Percentiles rank a stretch among this genome's conserved stretches.
Conservation (phyloP, 768 basidiomycete species). For the Tylopilus subfusipes region DNA sequence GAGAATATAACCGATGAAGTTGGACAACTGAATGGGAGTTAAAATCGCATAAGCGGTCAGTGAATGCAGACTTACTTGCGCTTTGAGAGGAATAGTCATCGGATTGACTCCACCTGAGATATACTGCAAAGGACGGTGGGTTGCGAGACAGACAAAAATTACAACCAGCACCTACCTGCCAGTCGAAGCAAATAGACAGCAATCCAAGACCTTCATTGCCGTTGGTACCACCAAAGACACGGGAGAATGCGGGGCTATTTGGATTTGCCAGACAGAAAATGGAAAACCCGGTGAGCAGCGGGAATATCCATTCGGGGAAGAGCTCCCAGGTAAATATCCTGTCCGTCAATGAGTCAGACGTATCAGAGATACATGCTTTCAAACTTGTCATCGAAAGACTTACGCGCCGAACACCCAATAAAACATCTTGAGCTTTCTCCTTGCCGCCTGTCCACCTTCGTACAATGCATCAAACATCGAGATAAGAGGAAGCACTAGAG, state of each 20-base stretch:
- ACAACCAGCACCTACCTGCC: slow-evolving; percentile 31
- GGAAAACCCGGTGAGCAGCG: slow-evolving; percentile 59
- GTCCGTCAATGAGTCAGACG: slow-evolving; percentile 9
- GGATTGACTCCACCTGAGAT: slow-evolving; percentile 39
- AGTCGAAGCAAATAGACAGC: slow-evolving; percentile 60
- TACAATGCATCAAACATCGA: slow-evolving; percentile 37
- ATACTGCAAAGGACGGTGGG: slow-evolving; percentile 15
- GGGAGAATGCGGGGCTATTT: slow-evolving; percentile 27
- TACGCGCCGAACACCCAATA: slow-evolving; percentile 26
- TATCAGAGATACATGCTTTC: slow-evolving; percentile 7
- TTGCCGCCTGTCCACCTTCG: slow-evolving; percentile 36
- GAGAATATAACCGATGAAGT: slow-evolving; percentile 48
- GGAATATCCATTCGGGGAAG: slow-evolving; percentile 41
- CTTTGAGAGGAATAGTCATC: slow-evolving; percentile 52
- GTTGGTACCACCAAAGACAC: slow-evolving; percentile 60
- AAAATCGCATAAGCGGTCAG: neutral
- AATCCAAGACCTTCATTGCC: slow-evolving; percentile 69
- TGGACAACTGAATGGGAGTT: slow-evolving; percentile 33
- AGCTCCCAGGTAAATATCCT: slow-evolving; percentile 34
- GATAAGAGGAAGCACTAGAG: slow-evolving; percentile 28
- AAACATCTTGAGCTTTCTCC: slow-evolving; percentile 38
- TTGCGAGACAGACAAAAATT: neutral
- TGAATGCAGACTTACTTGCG: slow-evolving; percentile 34
- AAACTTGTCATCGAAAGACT: slow-evolving; percentile 9
- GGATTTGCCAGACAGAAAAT: slow-evolving; percentile 58